These are phyloP conservation scores for Mucor ambiguus DNA, from an alignment of 371 early-diverging fungal genomes.

Conservation along the genomic window DNA sequence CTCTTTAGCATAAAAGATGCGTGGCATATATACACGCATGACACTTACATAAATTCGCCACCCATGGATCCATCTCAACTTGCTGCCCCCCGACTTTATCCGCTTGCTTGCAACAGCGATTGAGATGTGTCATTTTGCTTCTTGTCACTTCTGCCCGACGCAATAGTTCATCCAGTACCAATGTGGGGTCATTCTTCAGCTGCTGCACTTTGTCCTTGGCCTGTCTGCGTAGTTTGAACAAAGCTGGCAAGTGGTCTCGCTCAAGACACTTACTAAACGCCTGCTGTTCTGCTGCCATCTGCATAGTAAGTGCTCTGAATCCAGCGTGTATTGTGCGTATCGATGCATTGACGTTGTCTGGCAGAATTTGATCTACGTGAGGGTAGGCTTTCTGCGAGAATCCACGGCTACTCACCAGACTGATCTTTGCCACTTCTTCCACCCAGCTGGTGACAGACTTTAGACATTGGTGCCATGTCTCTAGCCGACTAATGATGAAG, in stretches of 20 bases:
- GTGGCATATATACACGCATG: background rate
- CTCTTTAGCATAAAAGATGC: background rate
- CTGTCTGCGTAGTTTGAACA: slow-evolving; percentile 31
- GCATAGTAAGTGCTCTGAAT: slow-evolving; percentile 29
- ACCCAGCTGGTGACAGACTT: slow-evolving; percentile 37
- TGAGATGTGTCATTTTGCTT: slow-evolving; percentile 36
- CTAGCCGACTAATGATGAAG: slow-evolving; percentile 33
- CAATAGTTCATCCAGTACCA: slow-evolving; percentile 41
- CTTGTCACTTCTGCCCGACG: slow-evolving; percentile 40
- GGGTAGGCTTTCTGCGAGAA: slow-evolving; percentile 32
- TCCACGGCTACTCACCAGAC: slow-evolving; percentile 31
- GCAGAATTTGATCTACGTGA: slow-evolving; percentile 20
- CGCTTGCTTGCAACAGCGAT: slow-evolving; percentile 35
- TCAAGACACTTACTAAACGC: slow-evolving; percentile 30
- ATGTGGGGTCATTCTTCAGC: slow-evolving; percentile 28
- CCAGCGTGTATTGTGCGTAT: slow-evolving; percentile 31
- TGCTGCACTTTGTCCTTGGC: slow-evolving; percentile 39
- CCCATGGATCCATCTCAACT: slow-evolving; percentile 45
- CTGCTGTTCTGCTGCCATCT: slow-evolving; percentile 35
- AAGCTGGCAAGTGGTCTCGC: slow-evolving; percentile 25
- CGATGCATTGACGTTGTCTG: slow-evolving; percentile 13
- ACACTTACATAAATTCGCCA: slow-evolving; percentile 43
- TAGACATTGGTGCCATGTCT: slow-evolving; percentile 31
- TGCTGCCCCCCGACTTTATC: slow-evolving; percentile 20
- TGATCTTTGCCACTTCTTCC: slow-evolving; percentile 36